Base-by-base conservation (phyloP, 2,329 filamentous ascomycete genomes). In the Chaetoscypha palmicola region DNA sequence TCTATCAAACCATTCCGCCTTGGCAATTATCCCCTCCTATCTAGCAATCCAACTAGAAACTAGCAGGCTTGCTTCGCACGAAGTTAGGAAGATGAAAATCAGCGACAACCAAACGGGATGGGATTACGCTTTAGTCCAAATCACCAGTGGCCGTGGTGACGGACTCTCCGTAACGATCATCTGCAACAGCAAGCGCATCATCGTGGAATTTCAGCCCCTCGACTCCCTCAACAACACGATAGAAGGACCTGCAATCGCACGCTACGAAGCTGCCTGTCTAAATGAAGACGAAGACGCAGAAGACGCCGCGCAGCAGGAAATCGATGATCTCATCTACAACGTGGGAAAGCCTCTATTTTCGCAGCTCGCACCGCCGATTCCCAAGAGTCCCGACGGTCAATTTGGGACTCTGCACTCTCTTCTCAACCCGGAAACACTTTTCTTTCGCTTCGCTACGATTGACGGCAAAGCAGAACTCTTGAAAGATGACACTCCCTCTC, bases 311-410 rank as follows among this genome's bases (percentile, higher is more conserved):
- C 43, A 45, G 20, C 7, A 46, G 23, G 43, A 49, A 43, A 46
- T 49, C 28, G 43, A 45, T 8, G 19, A 33, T 3, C 33, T 49
- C 16, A 31, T 49, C 23, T 43, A 41, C 30, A 11, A 46, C 14
- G 38, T 28, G 24, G 38, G 38, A 24, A 31, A 34, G 20, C 2
- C 20, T 21, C 31, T 20, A 20, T 49, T 42, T 22, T n/a, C 38
- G 26, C 38, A 19, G 10, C 32, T 46, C 1, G 38, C 43, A 21
- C 39, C 38, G 11, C 19, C 30, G 24, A 12, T 41, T 39, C 14
- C 26, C 12, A 23, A 11, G 3, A 22, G 21, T 11, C 26, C 11
- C 17, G 23, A 16, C n/a, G 12, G 24, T 28, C 24, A 31, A 10
- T 14, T 31, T 14, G 3, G 4, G 8, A n/a, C 20, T 36, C 17